phyloP scores from a whole-genome alignment of 202 grass and related monocot genomes.

The Schoenoplectus tabernaemontani region DNA sequence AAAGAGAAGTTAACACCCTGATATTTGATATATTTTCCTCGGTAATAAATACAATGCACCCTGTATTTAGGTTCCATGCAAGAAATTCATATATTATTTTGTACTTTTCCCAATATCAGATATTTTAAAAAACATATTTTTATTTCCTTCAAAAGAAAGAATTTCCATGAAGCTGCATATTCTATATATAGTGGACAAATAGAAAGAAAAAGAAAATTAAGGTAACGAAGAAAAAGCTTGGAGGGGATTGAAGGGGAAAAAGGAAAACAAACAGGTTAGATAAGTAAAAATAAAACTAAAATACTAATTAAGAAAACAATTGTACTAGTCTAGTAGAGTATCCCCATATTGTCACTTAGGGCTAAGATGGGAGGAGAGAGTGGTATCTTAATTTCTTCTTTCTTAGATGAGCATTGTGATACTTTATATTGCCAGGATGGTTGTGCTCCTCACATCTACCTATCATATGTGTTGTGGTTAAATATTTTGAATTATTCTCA shows the following conservation, averaged over 20 bases:
- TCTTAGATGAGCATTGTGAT: too few species aligned
- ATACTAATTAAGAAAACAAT: neutral
- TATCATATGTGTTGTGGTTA: neutral
- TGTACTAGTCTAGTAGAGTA: neutral
- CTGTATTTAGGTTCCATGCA: neutral
- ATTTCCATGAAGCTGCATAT: neutral
- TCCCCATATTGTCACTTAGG: slow-evolving; percentile 2
- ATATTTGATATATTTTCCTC: too few species aligned
- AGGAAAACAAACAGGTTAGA: neutral
- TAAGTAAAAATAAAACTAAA: neutral
- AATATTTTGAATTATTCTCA: neutral
- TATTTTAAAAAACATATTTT: neutral
- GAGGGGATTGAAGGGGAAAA: neutral
- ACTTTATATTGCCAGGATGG: neutral
- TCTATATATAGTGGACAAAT: neutral
- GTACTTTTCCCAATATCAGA: neutral
- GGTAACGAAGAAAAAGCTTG: neutral
- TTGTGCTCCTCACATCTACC: slow-evolving; percentile 24
- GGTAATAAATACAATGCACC: neutral
- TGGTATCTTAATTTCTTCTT: neutral
- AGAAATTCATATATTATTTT: too few species aligned
- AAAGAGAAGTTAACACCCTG: neutral
- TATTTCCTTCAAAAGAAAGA: neutral
- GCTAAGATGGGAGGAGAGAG: neutral
- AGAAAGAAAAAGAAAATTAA: too few species aligned